These are phyloP conservation scores for Chaetomium olivaceum DNA, from an alignment of 2,329 filamentous ascomycete species.

Conservation along the genomic window DNA sequence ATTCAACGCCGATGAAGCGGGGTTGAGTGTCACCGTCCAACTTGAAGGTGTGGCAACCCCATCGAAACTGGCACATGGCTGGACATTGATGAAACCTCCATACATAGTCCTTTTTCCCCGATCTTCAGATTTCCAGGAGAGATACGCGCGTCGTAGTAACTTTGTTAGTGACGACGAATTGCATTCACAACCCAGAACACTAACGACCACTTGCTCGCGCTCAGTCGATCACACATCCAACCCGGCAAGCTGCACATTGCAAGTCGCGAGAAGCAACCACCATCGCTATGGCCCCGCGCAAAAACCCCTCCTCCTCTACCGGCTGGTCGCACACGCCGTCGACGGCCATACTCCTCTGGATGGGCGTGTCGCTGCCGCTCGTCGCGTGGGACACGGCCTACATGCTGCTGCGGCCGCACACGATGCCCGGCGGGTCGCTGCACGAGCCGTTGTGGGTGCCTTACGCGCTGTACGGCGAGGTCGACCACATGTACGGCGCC, in stretches of 20 bases:
- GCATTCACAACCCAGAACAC: not conserved
- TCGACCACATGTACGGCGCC: slow-evolving; percentile 82
- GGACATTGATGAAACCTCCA: not conserved
- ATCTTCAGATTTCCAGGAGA: not conserved
- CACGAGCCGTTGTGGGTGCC: slow-evolving; percentile 74
- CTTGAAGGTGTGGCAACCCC: not conserved
- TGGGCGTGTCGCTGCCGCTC: slow-evolving; percentile 71
- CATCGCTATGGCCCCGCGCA: not conserved
- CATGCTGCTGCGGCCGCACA: slow-evolving; percentile 75
- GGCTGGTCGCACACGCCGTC: slow-evolving; percentile 47
- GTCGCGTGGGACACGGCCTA: slow-evolving; percentile 82
- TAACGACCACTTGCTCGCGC: not conserved
- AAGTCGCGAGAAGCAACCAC: not conserved
- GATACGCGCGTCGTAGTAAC: not conserved
- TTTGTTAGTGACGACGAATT: not conserved
- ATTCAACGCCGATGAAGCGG: not conserved
- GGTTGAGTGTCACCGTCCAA: not conserved
- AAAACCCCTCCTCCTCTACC: not conserved
- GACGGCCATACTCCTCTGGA: slow-evolving; percentile 62
- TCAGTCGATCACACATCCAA: not conserved
- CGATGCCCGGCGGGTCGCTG: slow-evolving; percentile 73
- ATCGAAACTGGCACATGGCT: not conserved
- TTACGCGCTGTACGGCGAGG: slow-evolving; percentile 75
- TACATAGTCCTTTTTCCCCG: not conserved
- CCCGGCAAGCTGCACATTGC: not conserved